A percentile compares a stretch with the other conserved stretches of the same genome.
Conservation (phyloP, 2,329 filamentous ascomycete genomes). For the Zarea fungicola region DNA sequence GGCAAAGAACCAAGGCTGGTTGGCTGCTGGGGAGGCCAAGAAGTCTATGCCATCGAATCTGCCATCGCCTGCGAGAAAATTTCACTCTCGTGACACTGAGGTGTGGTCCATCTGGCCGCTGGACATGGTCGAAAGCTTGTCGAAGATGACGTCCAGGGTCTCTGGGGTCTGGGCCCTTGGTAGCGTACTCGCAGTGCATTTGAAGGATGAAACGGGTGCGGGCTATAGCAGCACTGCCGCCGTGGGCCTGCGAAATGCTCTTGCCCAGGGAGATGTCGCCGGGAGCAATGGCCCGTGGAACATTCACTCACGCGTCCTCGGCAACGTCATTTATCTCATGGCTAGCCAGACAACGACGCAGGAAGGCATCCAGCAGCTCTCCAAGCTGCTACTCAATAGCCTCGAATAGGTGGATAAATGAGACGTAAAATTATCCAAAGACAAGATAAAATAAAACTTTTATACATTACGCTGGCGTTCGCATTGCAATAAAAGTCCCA, state of each 20-base stretch:
- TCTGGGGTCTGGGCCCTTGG: constrained; percentile 68
- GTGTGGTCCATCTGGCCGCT: constrained; percentile 69
- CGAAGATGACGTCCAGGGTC: constrained; percentile 46
- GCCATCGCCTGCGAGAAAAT: background rate
- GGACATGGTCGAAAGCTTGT: constrained; percentile 54
- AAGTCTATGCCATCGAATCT: too few species aligned
- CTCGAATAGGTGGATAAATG: background rate
- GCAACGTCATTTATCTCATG: constrained; percentile 57
- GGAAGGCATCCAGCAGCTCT: constrained; percentile 25
- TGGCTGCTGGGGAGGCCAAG: background rate
- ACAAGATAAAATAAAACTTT: background rate
- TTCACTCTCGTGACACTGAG: background rate
- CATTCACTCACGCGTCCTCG: constrained; percentile 49
- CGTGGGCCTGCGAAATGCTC: constrained; percentile 33
- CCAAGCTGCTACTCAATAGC: background rate
- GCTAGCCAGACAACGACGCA: constrained; percentile 40
- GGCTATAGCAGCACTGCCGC: constrained; percentile 46
- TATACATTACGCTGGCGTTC: background rate
- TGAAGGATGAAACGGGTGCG: constrained; percentile 35
- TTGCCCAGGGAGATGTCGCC: constrained; percentile 25
- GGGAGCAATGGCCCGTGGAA: constrained; percentile 36
- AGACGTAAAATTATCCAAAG: background rate
- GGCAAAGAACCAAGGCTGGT: constrained; percentile 45
- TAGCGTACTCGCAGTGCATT: constrained; percentile 63
- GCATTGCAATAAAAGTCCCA: too few species aligned